phyloP scores from a whole-genome alignment of 2,329 filamentous ascomycete genomes.

The Orbilia javanica region DNA sequence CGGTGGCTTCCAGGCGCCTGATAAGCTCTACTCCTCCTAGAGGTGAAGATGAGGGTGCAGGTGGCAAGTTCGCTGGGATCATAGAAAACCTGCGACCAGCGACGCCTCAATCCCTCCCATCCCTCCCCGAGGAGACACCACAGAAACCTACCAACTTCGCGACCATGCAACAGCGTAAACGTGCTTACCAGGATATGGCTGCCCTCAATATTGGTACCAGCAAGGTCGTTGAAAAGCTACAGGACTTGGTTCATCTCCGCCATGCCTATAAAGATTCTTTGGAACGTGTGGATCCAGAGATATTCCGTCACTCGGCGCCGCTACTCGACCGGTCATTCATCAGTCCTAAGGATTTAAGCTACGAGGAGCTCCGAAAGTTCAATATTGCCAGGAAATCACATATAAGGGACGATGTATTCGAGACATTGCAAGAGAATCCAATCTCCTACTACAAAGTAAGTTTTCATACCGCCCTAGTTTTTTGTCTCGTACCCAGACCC shows the following conservation, averaged over 20 bases:
- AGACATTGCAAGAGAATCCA: conserved; percentile 73
- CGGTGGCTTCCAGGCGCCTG: conserved; percentile 37
- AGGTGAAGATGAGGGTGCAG: neutral
- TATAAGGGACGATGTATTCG: conserved; percentile 32
- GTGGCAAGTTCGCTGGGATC: conserved; percentile 21
- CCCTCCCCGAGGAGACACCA: conserved; percentile 15
- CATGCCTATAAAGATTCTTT: conserved; percentile 10
- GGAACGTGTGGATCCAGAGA: conserved; percentile 38
- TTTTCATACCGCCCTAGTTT: no score
- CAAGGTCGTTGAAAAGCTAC: conserved; percentile 4
- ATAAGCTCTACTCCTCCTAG: conserved; percentile 32
- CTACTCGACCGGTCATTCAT: conserved; percentile 16
- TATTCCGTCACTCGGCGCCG: conserved; percentile 31
- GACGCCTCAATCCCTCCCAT: conserved; percentile 16
- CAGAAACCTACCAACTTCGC: conserved; percentile 4
- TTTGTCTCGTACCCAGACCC: no score
- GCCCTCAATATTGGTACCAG: conserved; percentile 2
- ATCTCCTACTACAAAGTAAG: conserved; percentile 86
- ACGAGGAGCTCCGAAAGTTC: conserved; percentile 78
- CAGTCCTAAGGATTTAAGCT: conserved; percentile 84
- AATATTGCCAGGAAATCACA: conserved; percentile 74
- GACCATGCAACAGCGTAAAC: conserved; percentile 16
- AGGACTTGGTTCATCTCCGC: conserved; percentile 18
- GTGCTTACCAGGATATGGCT: conserved; percentile 25
- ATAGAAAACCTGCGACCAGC: conserved; percentile 24